Conservation (phyloP, 495 filamentous ascomycete genomes). For the Friedmanniomyces endolithicus region DNA sequence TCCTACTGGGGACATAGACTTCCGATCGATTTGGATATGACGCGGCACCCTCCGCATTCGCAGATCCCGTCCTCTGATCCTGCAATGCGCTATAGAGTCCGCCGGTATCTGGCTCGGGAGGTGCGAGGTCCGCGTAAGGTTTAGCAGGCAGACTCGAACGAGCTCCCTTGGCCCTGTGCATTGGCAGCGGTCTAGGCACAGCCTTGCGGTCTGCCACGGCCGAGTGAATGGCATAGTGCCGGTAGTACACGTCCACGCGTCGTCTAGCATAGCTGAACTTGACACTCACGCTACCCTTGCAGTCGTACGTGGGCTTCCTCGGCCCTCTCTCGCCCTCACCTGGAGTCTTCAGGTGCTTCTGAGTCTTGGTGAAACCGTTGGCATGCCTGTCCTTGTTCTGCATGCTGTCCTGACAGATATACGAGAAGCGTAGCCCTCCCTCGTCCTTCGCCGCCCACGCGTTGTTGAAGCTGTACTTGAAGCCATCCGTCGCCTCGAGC, state of each 20-base stretch:
- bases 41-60: neutral
- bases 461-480: conserved; percentile 20
- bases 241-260: conserved; percentile 16
- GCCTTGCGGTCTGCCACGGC: conserved; percentile 11
- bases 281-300: conserved; percentile 20
- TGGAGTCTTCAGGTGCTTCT: conserved; percentile 12
- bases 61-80: neutral
- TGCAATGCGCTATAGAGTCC: conserved; percentile 1
- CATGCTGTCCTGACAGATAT: conserved; percentile 21
- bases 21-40: neutral
- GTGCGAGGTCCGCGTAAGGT: neutral
- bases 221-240: conserved; percentile 17
- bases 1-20: neutral
- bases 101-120: conserved; percentile 1
- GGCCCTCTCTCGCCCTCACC: conserved; percentile 1
- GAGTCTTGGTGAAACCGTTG: conserved; percentile 16
- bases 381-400: conserved; percentile 23
- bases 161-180: neutral
- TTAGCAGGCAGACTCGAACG: neutral
- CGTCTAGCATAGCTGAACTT: conserved; percentile 9
- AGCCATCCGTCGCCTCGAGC: conserved; percentile 17
- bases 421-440: conserved; percentile 11
- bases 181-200: neutral
- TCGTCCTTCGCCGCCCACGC: conserved; percentile 17
- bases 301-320: conserved; percentile 21